Base-by-base conservation (phyloP, 225 moss, liverwort and hornwort genomes). In the Neckera pumila region DNA sequence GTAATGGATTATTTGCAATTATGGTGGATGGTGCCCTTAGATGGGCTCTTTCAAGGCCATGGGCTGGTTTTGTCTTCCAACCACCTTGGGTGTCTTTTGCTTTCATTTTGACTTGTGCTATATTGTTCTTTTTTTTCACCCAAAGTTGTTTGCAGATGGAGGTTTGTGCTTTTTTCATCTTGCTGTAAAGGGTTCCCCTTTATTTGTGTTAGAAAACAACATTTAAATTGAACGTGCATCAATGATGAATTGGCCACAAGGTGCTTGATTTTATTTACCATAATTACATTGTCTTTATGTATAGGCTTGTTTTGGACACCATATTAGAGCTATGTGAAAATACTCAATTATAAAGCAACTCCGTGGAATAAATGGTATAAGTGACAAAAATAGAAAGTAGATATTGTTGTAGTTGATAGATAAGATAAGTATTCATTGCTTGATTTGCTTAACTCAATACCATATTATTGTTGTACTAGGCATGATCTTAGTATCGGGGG, bases 261-360 rank as follows among this genome's bases (percentile, higher is more conserved):
- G 10, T 15, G 3, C 71, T 72, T 43, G 43, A 43, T 17, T 43
- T 43, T 42, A 27, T 42, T 71, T 27, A 43, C 6, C 10, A 43
- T 43, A 72, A 72, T 26, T 72, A 28, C 16, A 72, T 72, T 72
- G 15, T 10, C 5, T 43, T 17, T 4, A 22, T 36, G 7, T 69
- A 69, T 13, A 38, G 5, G 7, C 22, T 69, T 69, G 12, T 22
- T 38, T 22, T 0, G 0, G 3, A 0, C 18, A 34, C 34, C 33
- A 31, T 64, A 8, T 33, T 64, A 64, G 16, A 33, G 9, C 63
- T 65, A 65, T 18, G 22, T 22, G 1, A 2, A 69, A 23, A 12
- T 38, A 21, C 12, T n/a, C 12, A n/a, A n/a, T 69, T 21, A 38
- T 14, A 3, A 6, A 38, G 11, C 12, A 69, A 36, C 22, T 69